These are phyloP conservation scores for Alternaria longipes DNA, from an alignment of 2,329 filamentous ascomycete species.

Conservation along the genomic window DNA sequence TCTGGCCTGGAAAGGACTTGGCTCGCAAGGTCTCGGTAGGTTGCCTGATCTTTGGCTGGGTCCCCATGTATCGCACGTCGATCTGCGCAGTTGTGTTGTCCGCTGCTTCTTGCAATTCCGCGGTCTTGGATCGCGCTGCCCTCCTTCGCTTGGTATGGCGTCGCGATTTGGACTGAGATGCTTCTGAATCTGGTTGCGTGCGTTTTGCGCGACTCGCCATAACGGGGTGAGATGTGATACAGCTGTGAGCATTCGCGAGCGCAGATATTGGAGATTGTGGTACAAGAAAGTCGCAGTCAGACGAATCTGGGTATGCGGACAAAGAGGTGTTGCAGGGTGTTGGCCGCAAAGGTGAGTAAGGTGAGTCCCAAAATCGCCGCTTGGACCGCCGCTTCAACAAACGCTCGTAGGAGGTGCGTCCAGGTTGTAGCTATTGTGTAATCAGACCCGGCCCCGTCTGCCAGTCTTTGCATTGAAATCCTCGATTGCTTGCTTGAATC, in stretches of 20 bases:
- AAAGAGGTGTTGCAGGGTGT: neutral
- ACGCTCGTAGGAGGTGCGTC: conserved; percentile 1
- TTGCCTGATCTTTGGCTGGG: neutral
- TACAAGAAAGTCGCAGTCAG: neutral
- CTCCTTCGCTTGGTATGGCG: neutral
- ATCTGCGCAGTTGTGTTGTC: neutral
- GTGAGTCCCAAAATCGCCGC: conserved; percentile 4
- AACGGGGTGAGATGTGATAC: neutral
- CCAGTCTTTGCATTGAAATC: conserved; percentile 36
- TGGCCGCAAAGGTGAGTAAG: neutral
- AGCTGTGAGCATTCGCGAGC: neutral
- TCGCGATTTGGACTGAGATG: neutral
- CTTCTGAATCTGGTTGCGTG: neutral
- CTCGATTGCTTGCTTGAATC: conserved; percentile 27
- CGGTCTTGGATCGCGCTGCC: neutral
- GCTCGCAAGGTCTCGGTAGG: neutral
- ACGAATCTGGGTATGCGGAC: neutral
- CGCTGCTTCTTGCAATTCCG: neutral
- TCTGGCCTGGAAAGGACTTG: neutral
- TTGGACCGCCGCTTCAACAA: neutral
- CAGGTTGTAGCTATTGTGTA: neutral
- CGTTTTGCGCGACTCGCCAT: neutral
- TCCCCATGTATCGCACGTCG: neutral
- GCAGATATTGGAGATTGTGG: neutral
- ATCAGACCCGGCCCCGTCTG: conserved; percentile 18